Percentiles rank a stretch among this genome's conserved stretches.
phyloP scores from a whole-genome alignment of 1,284 basidiomycete species.

The Microbotryum saponariae region DNA sequence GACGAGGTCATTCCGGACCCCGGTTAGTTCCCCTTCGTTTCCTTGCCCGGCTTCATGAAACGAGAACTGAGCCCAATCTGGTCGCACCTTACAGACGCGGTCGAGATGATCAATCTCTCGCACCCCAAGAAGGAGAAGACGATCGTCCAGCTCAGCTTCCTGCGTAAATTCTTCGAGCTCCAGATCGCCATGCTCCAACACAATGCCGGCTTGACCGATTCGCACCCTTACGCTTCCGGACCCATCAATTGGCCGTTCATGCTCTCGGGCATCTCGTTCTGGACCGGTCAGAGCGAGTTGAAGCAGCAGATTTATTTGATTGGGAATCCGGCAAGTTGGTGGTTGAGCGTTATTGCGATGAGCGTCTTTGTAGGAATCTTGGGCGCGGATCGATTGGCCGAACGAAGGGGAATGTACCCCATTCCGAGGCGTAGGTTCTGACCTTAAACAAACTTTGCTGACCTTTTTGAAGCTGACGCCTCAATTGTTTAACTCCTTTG shows the following conservation, averaged over 20 bases:
- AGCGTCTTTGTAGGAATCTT: conserved; percentile 84
- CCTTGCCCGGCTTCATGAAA: neutral
- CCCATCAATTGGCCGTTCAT: conserved; percentile 99
- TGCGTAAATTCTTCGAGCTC: conserved; percentile 88
- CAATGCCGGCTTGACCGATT: conserved; percentile 88
- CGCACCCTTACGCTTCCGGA: conserved; percentile 87
- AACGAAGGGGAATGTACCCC: conserved; percentile 73
- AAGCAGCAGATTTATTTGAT: conserved; percentile 93
- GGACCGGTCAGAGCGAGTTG: conserved; percentile 71
- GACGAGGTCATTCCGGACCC: conserved; percentile 65
- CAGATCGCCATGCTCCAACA: conserved; percentile 95
- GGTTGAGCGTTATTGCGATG: conserved; percentile 76
- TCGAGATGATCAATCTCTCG: conserved; percentile 15
- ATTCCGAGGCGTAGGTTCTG: conserved; percentile 67
- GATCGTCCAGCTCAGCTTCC: conserved; percentile 69
- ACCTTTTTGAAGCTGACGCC: neutral
- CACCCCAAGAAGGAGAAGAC: conserved; percentile 47
- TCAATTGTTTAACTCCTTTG: neutral
- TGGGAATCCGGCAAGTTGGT: conserved; percentile 92
- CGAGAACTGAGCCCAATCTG: neutral
- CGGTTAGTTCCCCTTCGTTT: conserved; percentile 4
- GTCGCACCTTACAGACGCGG: neutral
- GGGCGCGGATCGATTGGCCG: conserved; percentile 77
- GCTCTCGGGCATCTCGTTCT: conserved; percentile 91
- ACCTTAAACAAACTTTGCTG: neutral